A percentile compares a stretch with the other conserved stretches of the same genome.
Conservation (phyloP, 768 basidiomycete species). For the Lentinula boryana region DNA sequence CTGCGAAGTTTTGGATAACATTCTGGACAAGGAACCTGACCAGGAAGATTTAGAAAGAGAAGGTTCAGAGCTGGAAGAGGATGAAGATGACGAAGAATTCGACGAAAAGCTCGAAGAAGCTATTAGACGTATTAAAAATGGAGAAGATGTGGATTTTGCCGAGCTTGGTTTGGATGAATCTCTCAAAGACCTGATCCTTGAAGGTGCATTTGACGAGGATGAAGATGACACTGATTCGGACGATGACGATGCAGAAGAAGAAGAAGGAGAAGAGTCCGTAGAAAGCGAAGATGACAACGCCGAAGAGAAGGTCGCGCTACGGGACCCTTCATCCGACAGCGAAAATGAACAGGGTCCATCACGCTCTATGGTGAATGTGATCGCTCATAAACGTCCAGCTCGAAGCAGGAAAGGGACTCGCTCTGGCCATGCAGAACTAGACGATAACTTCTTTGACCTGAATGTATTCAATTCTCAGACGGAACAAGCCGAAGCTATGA, state of each 20-base stretch:
- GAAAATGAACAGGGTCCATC: slow-evolving; percentile 13
- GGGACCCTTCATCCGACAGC: slow-evolving; percentile 29
- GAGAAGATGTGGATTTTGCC: slow-evolving; percentile 26
- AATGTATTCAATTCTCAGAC: slow-evolving; percentile 83
- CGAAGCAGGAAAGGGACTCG: slow-evolving; percentile 17
- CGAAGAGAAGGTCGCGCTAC: slow-evolving; percentile 23
- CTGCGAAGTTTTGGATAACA: slow-evolving; percentile 58
- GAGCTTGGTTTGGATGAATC: slow-evolving; percentile 22
- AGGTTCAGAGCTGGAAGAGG: slow-evolving; percentile 22
- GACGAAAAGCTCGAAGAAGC: slow-evolving; percentile 25
- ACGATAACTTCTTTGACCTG: slow-evolving; percentile 90
- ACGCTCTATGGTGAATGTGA: slow-evolving; percentile 17
- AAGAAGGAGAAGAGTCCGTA: slow-evolving; percentile 24
- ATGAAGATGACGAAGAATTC: slow-evolving; percentile 23
- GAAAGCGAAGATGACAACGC: slow-evolving; percentile 17
- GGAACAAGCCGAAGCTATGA: slow-evolving; percentile 67
- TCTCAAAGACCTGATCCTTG: slow-evolving; percentile 24
- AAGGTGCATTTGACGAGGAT: slow-evolving; percentile 15
- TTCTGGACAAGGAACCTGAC: slow-evolving; percentile 48
- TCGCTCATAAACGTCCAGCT: slow-evolving; percentile 14
- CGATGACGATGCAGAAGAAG: slow-evolving; percentile 17
- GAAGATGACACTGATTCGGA: slow-evolving; percentile 12
- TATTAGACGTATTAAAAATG: slow-evolving; percentile 18
- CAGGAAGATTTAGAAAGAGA: slow-evolving; percentile 23
- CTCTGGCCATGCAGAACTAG: slow-evolving; percentile 41